Base-by-base conservation (phyloP, 2,329 filamentous ascomycete genomes). In the Neocucurbitaria cava region DNA sequence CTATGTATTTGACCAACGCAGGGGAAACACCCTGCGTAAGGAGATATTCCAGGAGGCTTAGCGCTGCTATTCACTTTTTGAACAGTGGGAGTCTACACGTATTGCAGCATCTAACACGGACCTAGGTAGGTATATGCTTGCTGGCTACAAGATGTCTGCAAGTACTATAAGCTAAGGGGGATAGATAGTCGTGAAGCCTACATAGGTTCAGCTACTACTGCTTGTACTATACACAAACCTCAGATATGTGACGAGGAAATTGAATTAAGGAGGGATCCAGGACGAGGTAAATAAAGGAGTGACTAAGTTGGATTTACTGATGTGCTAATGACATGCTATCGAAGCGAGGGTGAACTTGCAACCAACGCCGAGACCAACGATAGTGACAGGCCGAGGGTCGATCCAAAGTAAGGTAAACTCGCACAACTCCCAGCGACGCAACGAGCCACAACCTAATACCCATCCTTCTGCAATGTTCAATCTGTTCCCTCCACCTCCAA, bases 361-460 rank as follows among this genome's bases (percentile, higher is more conserved):
- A 46, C 36, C 31, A 30, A 11, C 28, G 39, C 30, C 42, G 24
- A 43, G 15, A 46, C 15, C 41, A 33, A 49, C 15, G 23, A 30
- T 15, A 56, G 36, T 28, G 56, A 59, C 18, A 38, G 57, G 46
- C 54, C 54, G 49, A 24, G 54, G 53, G 54, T 59, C 54, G 21
- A 57, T 52, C 57, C 41, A 49, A 57, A 11, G 18, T 38, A 45
- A 59, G 15, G n/a, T 7, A 39, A 43, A 42, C 18, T 9, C 41
- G 23, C 33, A 17, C 8, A 30, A 30, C 35, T 17, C 11, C 26
- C 38, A 41, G 20, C 46, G 8, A 39, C 15, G 15, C 13, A 15
- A 31, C 5, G 36, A 33, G n/a, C 9, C 10, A 18, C 24, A 40
- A 42, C 23, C 33, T 38, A 31, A 17, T 35, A 15, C 17, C 7